Evolutionary conservation across 176 grass and related monocot species (phyloP).

Genomic region (Hsuehochloa calcarea): DNA sequence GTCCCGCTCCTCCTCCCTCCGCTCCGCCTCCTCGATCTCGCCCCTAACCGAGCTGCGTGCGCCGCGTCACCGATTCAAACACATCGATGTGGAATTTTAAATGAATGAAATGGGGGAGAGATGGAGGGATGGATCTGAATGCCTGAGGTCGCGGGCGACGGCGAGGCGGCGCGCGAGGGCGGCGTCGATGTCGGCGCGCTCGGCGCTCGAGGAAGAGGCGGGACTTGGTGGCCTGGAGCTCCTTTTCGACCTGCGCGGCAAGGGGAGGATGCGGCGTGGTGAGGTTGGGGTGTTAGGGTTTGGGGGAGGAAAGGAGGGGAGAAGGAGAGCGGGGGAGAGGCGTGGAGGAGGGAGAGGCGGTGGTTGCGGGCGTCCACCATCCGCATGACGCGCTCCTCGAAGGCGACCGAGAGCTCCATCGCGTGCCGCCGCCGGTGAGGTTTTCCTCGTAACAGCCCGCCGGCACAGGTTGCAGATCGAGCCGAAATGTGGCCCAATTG

Average conservation of each 20-base stretch:
- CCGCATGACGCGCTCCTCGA: constrained; percentile 75
- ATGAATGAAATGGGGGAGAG: background rate
- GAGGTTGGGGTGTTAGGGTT: constrained; percentile 18
- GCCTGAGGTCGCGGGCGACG: constrained; percentile 44
- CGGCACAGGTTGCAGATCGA: background rate
- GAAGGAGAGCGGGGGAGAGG: background rate
- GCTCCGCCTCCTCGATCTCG: constrained; percentile 59
- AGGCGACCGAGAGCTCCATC: constrained; percentile 70
- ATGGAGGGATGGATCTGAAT: background rate
- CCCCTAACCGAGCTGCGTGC: constrained; percentile 46
- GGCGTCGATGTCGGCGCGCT: constrained; percentile 44
- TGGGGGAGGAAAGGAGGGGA: background rate
- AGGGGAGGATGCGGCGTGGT: background rate
- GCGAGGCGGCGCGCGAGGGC: constrained; percentile 35
- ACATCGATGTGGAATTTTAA: background rate
- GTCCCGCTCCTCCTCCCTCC: constrained; percentile 59
- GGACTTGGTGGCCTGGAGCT: constrained; percentile 57
- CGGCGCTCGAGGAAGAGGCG: constrained; percentile 67
- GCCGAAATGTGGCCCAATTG: background rate
- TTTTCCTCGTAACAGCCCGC: background rate
- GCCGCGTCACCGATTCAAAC: background rate
- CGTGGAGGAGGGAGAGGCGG: constrained; percentile 66
- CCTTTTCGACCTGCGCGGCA: constrained; percentile 65
- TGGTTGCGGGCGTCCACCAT: constrained; percentile 78
- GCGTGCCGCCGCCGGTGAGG: background rate